Percentiles rank a stretch among this genome's conserved stretches.
These are phyloP conservation scores for Termitomyces sp. DNA, from an alignment of 768 basidiomycete species.

Conservation along the genomic window DNA sequence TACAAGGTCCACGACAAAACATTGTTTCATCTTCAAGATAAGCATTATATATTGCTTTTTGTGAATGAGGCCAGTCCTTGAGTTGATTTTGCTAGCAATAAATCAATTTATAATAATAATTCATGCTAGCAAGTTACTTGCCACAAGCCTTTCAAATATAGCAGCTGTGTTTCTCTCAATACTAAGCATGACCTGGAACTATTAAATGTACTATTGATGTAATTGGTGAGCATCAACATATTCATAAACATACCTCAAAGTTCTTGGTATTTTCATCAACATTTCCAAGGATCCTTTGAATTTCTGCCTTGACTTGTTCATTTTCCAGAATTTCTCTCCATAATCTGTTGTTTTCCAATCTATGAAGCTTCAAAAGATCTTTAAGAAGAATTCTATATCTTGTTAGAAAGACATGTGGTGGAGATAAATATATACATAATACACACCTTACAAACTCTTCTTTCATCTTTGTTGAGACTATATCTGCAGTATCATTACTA, in stretches of 20 bases:
- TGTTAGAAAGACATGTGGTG: neutral
- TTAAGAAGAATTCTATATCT: neutral
- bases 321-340: constrained; percentile 1
- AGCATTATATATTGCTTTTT: neutral
- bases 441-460: neutral
- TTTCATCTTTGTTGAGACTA: neutral
- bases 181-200: neutral
- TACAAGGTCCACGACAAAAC: constrained; percentile 12
- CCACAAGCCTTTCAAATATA: too few relatives aligned
- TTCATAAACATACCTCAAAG: neutral
- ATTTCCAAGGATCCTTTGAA: neutral
- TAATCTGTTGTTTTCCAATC: too few relatives aligned
- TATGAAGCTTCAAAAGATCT: too few relatives aligned
- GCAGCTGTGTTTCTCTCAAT: neutral
- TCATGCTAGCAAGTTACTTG: too few relatives aligned
- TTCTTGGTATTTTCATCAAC: constrained; percentile 9
- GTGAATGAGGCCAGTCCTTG: neutral
- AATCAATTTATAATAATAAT: neutral
- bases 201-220: neutral
- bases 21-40: neutral
- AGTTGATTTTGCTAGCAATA: neutral
- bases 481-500: neutral
- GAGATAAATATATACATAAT: neutral
- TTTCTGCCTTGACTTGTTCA: constrained; percentile 6
- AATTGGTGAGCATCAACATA: fast-evolving